These are phyloP conservation scores for Boletus sensibilis DNA, from an alignment of 768 basidiomycete genomes.

Conservation along the genomic window DNA sequence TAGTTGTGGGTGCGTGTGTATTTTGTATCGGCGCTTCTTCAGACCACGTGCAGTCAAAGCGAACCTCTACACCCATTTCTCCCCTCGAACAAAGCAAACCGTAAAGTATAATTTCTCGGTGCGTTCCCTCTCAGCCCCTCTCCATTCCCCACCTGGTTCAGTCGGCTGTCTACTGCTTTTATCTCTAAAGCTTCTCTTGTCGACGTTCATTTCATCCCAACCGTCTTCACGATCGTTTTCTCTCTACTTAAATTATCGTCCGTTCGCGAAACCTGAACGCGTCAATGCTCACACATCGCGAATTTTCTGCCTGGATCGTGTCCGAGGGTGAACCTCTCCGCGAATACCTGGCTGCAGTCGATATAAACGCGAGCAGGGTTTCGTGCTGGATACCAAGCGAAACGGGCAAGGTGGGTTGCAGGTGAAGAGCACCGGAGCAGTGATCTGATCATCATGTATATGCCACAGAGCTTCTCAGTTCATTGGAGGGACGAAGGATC, in stretches of 20 bases:
- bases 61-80: background rate
- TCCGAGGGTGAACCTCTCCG: constrained; percentile 47
- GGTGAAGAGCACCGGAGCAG: background rate
- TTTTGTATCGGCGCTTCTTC: background rate
- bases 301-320: constrained; percentile 70
- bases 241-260: background rate
- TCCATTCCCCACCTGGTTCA: background rate
- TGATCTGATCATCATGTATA: constrained; percentile 2
- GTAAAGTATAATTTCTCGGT: background rate
- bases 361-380: constrained; percentile 42
- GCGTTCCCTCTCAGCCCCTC: background rate
- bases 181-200: background rate
- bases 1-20: constrained; percentile 20
- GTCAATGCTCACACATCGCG: constrained; percentile 52
- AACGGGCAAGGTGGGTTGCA: constrained; percentile 48
- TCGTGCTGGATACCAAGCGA: constrained; percentile 71
- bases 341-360: constrained; percentile 57
- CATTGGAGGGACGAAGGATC: constrained; percentile 66
- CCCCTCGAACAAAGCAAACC: background rate
- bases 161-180: background rate
- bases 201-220: background rate
- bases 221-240: too few species aligned
- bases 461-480: constrained; percentile 52
- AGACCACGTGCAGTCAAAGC: constrained; percentile 13
- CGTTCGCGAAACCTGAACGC: background rate